Evolutionary conservation across 805 yeast genomes (phyloP).

Genomic region (Sugiyamaella valdiviana): DNA sequence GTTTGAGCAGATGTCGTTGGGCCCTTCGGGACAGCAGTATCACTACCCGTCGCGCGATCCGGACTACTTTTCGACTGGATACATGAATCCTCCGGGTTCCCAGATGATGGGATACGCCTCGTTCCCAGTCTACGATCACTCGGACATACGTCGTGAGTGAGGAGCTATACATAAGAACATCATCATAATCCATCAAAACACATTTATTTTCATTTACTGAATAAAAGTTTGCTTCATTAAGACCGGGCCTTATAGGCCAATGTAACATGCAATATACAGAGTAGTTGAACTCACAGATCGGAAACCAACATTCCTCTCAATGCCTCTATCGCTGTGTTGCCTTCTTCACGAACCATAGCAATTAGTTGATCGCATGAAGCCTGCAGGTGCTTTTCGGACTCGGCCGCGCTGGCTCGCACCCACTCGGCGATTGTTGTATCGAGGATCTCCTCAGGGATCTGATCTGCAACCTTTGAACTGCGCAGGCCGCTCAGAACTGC

Average conservation of each 20-base stretch:
- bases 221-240: not conserved
- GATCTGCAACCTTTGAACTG: not conserved
- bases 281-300: not conserved
- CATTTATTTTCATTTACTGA: not conserved
- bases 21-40: not conserved
- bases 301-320: slow-evolving; percentile 20
- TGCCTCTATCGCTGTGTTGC: slow-evolving; percentile 43
- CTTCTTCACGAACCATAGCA: slow-evolving; percentile 42
- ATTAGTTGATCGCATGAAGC: slow-evolving; percentile 45
- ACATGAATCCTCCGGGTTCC: not conserved
- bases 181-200: not conserved
- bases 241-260: too few relatives aligned
- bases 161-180: not conserved
- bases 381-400: slow-evolving; percentile 45
- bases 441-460: slow-evolving; percentile 43
- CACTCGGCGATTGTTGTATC: slow-evolving; percentile 67
- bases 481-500: slow-evolving; percentile 30
- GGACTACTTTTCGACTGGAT: not conserved
- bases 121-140: slow-evolving; percentile 8
- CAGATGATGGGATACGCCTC: slow-evolving; percentile 7
- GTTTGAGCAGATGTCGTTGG: slow-evolving; percentile 12
- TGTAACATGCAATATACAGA: not conserved
- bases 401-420: slow-evolving; percentile 51
- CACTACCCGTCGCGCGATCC: not conserved
- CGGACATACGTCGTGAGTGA: not conserved